A percentile compares a stretch with the other conserved stretches of the same genome.
Evolutionary conservation across 2,329 filamentous ascomycete genomes (phyloP).

Genomic region (Neonectria neomacrospora): DNA sequence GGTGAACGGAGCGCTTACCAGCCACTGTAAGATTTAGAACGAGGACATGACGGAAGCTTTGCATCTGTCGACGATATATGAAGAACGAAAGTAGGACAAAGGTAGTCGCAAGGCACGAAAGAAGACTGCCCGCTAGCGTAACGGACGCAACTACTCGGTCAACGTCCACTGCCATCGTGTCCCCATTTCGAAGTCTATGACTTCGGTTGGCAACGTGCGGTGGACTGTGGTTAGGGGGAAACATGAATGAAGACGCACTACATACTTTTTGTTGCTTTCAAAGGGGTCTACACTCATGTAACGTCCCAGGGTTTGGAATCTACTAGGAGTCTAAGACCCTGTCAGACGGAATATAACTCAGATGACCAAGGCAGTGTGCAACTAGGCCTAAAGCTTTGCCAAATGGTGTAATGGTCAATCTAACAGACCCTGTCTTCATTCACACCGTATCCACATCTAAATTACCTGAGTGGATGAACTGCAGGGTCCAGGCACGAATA

Average conservation of each 20-base stretch:
- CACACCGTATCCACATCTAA: neutral
- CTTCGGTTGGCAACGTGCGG: neutral
- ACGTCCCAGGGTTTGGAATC: neutral
- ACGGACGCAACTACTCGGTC: constrained; percentile 33
- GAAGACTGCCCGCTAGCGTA: constrained; percentile 37
- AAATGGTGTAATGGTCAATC: no score
- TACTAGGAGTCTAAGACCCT: neutral
- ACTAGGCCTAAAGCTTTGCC: no score
- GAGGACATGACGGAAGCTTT: constrained; percentile 39
- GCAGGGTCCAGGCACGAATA: neutral
- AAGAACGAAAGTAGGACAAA: constrained; percentile 38
- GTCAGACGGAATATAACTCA: no score
- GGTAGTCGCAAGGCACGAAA: constrained; percentile 37
- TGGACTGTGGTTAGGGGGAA: neutral
- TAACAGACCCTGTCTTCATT: neutral
- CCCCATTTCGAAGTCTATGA: neutral
- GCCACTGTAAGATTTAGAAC: constrained; percentile 40
- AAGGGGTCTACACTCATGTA: neutral
- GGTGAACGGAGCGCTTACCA: constrained; percentile 22
- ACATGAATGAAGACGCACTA: neutral
- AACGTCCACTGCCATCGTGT: constrained; percentile 2
- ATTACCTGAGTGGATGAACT: neutral
- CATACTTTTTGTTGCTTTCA: neutral
- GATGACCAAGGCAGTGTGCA: no score
- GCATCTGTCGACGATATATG: constrained; percentile 37